These are phyloP conservation scores for Kodamaea plutei DNA, from an alignment of 1,139 yeast species.

Conservation along the genomic window DNA sequence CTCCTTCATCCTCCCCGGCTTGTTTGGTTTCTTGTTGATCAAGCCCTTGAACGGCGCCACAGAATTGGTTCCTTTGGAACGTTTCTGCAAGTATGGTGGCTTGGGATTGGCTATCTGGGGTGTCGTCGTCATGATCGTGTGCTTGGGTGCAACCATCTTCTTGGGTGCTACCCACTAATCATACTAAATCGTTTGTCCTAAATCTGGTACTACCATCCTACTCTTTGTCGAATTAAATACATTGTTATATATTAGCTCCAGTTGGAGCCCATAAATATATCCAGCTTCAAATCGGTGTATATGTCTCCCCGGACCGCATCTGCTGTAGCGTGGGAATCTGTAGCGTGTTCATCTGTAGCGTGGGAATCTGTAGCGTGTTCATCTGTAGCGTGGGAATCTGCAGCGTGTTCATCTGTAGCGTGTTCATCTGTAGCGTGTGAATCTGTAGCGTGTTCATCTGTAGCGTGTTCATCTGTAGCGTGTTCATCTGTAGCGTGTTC, in stretches of 20 bases:
- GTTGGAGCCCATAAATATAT: neutral
- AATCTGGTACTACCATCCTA: neutral
- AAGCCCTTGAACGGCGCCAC: conserved; percentile 35
- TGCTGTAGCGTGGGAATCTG: too few species aligned
- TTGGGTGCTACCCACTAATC: conserved; percentile 49
- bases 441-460: too few species aligned
- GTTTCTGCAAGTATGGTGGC: conserved; percentile 53
- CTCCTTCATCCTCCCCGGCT: conserved; percentile 87
- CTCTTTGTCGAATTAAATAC: neutral
- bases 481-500: too few species aligned
- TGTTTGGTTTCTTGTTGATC: conserved; percentile 74
- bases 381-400: too few species aligned
- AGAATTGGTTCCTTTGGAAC: conserved; percentile 37
- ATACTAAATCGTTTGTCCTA: neutral
- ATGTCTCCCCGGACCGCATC: too few species aligned
- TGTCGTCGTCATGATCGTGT: conserved; percentile 68
- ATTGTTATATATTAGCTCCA: neutral
- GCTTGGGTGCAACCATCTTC: conserved; percentile 70
- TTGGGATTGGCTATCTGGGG: conserved; percentile 71
- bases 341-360: too few species aligned
- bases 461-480: too few species aligned
- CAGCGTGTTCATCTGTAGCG: too few species aligned
- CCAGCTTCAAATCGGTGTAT: neutral
- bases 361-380: too few species aligned
- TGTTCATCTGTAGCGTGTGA: too few species aligned